Evolutionary conservation across 768 basidiomycete genomes (phyloP), one percentile per base, ranked within the genome.

Genomic region (Cyathus striatus): DNA sequence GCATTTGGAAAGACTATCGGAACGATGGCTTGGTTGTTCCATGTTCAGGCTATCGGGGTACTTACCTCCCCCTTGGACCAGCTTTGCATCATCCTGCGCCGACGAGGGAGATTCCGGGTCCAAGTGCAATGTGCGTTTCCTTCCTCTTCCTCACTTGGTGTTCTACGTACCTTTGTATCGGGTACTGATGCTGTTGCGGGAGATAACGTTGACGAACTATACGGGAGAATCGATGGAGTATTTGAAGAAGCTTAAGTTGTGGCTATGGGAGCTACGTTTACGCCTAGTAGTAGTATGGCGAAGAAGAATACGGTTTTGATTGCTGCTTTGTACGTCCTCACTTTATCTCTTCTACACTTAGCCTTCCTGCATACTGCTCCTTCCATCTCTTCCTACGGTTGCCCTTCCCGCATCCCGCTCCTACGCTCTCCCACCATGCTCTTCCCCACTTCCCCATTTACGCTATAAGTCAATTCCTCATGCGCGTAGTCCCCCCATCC

Each of bases 191-290:
- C 26, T 41, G 5, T 27, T 9, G 12, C 14, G 25, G 21, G 72
- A 78, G 50, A 81, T 95, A 42, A 88, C 91, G 0, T 71, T 95
- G 1, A 91, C 91, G 0, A 94, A 94, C 56, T 95, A 93, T 57
- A 86, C 88, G 0, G 92, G 93, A 2, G 80, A 83, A 26, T 75
- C 87, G 5, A 75, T 91, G 2, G 92, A 95, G 41, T 94, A 94
- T 55, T 72, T 97, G 40, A 91, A 91, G 65, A 82, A 79, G 48
- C 66, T 97, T 13, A 87, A n/a, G n/a, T 97, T 40, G 64, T 64
- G 4, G 63, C 77, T 4, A 79, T 90, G 74, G 93, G 91, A 1
- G 91, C 78, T 1, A 71, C 63, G 21, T 94, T 91, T 53, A 90
- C 90, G 2, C 80, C 91, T 0, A 87, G 78, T n/a, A n/a, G n/a